These are phyloP conservation scores for Dendrothele bispora DNA, from an alignment of 768 basidiomycete species.

Conservation along the genomic window DNA sequence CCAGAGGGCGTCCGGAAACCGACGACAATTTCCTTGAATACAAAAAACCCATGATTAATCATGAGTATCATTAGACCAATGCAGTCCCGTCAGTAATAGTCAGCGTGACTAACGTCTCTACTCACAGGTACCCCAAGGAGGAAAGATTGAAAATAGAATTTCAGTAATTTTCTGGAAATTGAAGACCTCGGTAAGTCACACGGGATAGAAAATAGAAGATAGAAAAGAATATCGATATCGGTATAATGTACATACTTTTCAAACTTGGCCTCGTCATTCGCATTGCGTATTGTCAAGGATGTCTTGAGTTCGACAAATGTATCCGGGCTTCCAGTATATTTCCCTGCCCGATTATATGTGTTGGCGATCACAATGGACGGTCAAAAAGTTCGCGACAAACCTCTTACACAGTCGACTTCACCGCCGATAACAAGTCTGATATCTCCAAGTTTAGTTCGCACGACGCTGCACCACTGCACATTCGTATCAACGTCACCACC, in stretches of 20 bases:
- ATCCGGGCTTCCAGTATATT: constrained; percentile 59
- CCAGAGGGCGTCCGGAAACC: constrained; percentile 86
- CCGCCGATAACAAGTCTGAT: constrained; percentile 79
- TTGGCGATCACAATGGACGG: constrained; percentile 6
- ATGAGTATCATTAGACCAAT: background rate
- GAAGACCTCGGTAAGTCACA: too few species aligned
- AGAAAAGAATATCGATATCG: too few species aligned
- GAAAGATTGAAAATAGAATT: constrained; percentile 91
- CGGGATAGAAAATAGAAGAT: too few species aligned
- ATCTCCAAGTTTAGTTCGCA: constrained; percentile 80
- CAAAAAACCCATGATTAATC: background rate
- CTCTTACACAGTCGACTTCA: constrained; percentile 88
- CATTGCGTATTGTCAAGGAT: constrained; percentile 65
- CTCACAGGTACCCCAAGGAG: constrained; percentile 87
- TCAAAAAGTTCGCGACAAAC: constrained; percentile 35
- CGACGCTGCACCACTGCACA: constrained; percentile 87
- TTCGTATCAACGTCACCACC: constrained; percentile 85
- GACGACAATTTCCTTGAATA: constrained; percentile 71
- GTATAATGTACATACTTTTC: constrained; percentile 58
- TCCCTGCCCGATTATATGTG: constrained; percentile 38
- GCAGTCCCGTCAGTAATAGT: too few species aligned
- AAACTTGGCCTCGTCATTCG: constrained; percentile 68
- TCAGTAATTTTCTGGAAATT: constrained; percentile 73
- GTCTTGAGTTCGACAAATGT: constrained; percentile 88
- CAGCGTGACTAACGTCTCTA: constrained; percentile 6